Evolutionary conservation across 2,329 filamentous ascomycete species (phyloP).

Genomic region (Aspergillus proliferans): DNA sequence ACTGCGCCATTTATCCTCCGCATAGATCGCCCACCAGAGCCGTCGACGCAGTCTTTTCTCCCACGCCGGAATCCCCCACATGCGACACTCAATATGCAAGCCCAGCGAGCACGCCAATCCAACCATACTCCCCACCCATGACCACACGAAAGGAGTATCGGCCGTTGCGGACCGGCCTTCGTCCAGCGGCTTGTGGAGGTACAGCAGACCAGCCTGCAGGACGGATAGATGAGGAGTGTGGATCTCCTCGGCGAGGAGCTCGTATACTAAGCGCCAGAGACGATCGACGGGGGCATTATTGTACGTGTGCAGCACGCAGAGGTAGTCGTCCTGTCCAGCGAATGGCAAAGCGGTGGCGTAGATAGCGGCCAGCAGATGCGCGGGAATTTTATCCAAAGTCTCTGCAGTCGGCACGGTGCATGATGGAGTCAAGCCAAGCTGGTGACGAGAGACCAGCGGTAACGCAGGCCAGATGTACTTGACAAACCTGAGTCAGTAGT

Average conservation of each 20-base stretch:
- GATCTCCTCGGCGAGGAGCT: constrained; percentile 26
- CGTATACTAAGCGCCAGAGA: constrained; percentile 27
- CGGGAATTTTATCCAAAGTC: constrained; percentile 16
- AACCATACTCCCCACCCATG: constrained; percentile 30
- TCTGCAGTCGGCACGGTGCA: constrained; percentile 15
- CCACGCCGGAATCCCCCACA: constrained; percentile 33
- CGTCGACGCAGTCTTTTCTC: constrained; percentile 34
- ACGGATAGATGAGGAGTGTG: constrained; percentile 27
- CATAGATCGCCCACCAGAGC: constrained; percentile 37
- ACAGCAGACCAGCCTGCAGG: constrained; percentile 27
- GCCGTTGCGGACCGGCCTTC: constrained; percentile 18
- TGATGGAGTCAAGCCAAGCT: constrained; percentile 16
- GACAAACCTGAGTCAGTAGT: constrained; percentile 17
- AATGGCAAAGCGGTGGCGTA: constrained; percentile 30
- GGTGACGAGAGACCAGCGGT: constrained; percentile 27
- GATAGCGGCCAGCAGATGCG: constrained; percentile 25
- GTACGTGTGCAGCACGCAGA: constrained; percentile 25
- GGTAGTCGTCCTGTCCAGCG: constrained; percentile 23
- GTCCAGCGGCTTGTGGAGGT: constrained; percentile 22
- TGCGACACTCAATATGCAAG: constrained; percentile 31
- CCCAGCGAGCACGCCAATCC: constrained; percentile 30
- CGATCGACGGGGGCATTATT: constrained; percentile 17
- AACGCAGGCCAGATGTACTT: constrained; percentile 25
- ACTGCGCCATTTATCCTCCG: constrained; percentile 35
- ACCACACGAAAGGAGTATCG: constrained; percentile 33